Percentiles rank a stretch among this genome's conserved stretches.
phyloP scores from a whole-genome alignment of 345 rosid genomes.

The Melaleuca alternifolia region DNA sequence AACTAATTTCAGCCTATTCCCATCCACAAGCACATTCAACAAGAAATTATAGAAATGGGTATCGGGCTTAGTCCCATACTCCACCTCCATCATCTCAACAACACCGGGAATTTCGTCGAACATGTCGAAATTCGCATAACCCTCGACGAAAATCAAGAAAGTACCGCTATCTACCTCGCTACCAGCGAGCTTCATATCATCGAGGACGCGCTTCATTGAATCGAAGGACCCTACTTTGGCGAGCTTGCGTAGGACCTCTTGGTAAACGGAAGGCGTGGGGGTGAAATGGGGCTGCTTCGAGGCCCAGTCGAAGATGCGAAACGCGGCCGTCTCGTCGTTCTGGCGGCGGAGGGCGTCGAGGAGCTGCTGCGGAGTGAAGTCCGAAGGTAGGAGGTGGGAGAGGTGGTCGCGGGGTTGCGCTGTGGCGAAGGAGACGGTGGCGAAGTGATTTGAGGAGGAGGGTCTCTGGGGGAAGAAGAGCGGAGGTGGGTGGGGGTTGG shows the following conservation, averaged over 20 bases:
- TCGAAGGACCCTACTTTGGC: slow-evolving; percentile 61
- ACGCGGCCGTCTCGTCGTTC: slow-evolving; percentile 55
- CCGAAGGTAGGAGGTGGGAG: slow-evolving; percentile 21
- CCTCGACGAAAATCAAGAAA: slow-evolving; percentile 45
- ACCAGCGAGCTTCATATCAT: slow-evolving; percentile 39
- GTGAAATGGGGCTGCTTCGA: slow-evolving; percentile 68
- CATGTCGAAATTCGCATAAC: slow-evolving; percentile 49
- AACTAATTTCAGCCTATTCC: slow-evolving; percentile 54
- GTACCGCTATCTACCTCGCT: slow-evolving; percentile 30
- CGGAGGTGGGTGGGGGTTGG: slow-evolving; percentile 3
- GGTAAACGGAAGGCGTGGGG: slow-evolving; percentile 41
- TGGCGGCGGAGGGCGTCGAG: slow-evolving; percentile 70
- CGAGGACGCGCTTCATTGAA: slow-evolving; percentile 43
- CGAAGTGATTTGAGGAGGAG: slow-evolving; percentile 2
- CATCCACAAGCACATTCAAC: slow-evolving; percentile 76
- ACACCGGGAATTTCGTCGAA: slow-evolving; percentile 41
- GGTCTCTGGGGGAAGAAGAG: slow-evolving; percentile 20
- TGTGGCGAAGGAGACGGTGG: slow-evolving; percentile 22
- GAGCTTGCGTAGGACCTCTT: slow-evolving; percentile 58
- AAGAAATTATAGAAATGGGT: slow-evolving; percentile 60
- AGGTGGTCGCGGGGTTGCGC: slow-evolving; percentile 7
- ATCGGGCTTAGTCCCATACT: slow-evolving; percentile 43
- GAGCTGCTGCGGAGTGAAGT: slow-evolving; percentile 61
- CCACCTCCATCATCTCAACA: slow-evolving; percentile 48
- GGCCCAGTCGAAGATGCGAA: slow-evolving; percentile 54